phyloP scores from a whole-genome alignment of 1,139 yeast species.

The Pneumocystis oryctolagi region DNA sequence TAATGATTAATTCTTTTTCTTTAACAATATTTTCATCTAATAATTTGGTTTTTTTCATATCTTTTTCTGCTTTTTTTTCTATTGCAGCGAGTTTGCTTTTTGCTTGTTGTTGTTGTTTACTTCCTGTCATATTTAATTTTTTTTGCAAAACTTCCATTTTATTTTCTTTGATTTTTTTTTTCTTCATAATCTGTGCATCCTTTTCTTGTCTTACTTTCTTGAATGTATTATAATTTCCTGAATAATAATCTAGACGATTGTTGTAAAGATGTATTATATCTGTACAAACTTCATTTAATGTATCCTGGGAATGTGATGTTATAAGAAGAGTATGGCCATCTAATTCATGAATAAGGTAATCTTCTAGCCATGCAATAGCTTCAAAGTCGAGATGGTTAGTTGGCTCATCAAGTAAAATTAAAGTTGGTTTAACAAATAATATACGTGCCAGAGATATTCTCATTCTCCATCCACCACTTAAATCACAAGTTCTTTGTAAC shows the following conservation, averaged over 20 bases:
- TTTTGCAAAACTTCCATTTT: conserved; percentile 96
- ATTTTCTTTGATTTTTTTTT: conserved; percentile 92
- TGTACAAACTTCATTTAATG: conserved; percentile 95
- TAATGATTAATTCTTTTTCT: conserved; percentile 84
- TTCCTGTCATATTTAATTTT: conserved; percentile 98
- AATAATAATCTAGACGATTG: conserved; percentile 51
- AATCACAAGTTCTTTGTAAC: conserved; percentile 81
- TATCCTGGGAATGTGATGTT: conserved; percentile 97
- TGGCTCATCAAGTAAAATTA: conserved; percentile 88
- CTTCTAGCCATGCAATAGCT: conserved; percentile 99
- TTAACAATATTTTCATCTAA: conserved; percentile 83
- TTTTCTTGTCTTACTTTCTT: conserved; percentile 83
- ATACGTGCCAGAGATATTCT: conserved; percentile 81
- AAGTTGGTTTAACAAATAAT: conserved; percentile 68
- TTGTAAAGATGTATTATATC: conserved; percentile 96
- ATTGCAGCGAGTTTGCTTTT: conserved; percentile 96
- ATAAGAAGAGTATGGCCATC: conserved; percentile 40
- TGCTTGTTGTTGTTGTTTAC: conserved; percentile 97
- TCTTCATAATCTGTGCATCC: conserved; percentile 97
- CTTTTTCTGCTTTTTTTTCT: conserved; percentile 96
- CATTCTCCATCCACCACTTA: conserved; percentile 98
- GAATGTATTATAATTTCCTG: conserved; percentile 98
- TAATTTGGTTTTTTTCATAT: conserved; percentile 35
- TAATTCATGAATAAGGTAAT: conserved; percentile 49
- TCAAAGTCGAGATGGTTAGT: conserved; percentile 97